Evolutionary conservation across 179 eudicot genomes (phyloP).

Genomic region (Heliamphora pulchella): DNA sequence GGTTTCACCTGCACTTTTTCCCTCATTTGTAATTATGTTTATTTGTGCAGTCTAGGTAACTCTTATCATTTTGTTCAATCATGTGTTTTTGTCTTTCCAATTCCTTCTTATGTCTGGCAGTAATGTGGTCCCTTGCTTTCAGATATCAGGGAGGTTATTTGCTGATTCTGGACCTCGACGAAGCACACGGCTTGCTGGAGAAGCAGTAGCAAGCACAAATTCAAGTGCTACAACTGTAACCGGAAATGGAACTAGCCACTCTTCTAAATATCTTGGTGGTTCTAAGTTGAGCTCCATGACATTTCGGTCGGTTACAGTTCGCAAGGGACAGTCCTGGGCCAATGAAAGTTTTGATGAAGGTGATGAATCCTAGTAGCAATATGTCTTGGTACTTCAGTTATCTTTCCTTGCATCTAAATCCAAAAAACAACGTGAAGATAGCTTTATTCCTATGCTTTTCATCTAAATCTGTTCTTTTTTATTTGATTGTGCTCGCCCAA

Average conservation of each 20-base stretch:
- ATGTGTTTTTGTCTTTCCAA: neutral
- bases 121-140: conserved; percentile 17
- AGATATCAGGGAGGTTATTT: conserved; percentile 93
- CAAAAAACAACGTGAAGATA: neutral
- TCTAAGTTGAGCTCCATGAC: conserved; percentile 62
- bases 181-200: conserved; percentile 84
- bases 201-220: conserved; percentile 40
- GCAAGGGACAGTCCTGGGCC: conserved; percentile 64
- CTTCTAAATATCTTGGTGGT: conserved; percentile 54
- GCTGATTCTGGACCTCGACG: conserved; percentile 91
- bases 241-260: conserved; percentile 77
- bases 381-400: conserved; percentile 4
- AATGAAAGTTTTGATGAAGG: conserved; percentile 82
- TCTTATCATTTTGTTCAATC: neutral
- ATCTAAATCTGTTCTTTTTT: neutral
- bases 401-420: neutral
- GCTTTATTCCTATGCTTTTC: neutral
- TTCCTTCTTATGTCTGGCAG: neutral
- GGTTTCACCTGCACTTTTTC: too few species aligned
- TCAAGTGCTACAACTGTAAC: conserved; percentile 39
- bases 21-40: neutral
- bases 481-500: neutral
- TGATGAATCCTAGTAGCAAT: conserved; percentile 24
- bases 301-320: conserved; percentile 64
- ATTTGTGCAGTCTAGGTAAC: conserved; percentile 1